Evolutionary conservation across 2,329 filamentous ascomycete genomes (phyloP).

Genomic region (Hymenoscyphus albidus): DNA sequence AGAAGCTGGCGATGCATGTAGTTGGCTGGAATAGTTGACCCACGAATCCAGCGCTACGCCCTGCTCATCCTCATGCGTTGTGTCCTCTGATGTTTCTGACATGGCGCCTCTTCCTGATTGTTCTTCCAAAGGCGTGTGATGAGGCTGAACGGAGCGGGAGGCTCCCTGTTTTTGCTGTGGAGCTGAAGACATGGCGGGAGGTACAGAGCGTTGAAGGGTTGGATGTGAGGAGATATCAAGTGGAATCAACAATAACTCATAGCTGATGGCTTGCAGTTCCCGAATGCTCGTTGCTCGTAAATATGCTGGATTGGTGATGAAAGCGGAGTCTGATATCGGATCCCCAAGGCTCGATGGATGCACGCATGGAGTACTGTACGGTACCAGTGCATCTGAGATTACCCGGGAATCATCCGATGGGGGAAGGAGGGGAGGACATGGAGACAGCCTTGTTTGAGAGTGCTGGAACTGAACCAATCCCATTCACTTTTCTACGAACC

Average conservation of each 20-base stretch:
- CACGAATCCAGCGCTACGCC: not conserved
- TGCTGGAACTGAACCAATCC: too few relatives aligned
- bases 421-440: too few relatives aligned
- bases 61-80: not conserved
- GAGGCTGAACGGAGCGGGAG: not conserved
- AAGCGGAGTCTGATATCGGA: not conserved
- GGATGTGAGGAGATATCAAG: not conserved
- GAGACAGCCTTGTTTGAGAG: too few relatives aligned
- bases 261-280: not conserved
- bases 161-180: not conserved
- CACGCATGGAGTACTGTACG: too few relatives aligned
- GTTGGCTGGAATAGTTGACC: not conserved
- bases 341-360: not conserved
- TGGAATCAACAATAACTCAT: not conserved
- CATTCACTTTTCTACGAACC: too few relatives aligned
- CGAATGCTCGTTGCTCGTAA: not conserved
- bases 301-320: not conserved
- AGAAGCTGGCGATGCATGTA: not conserved
- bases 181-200: slow-evolving; percentile 7
- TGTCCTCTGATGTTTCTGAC: not conserved
- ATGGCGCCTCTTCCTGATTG: not conserved
- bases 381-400: not conserved
- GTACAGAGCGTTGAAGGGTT: not conserved
- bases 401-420: not conserved
- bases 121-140: not conserved